Evolutionary conservation across 2,329 filamentous ascomycete genomes (phyloP).

Genomic region (Cytospora leucostoma): DNA sequence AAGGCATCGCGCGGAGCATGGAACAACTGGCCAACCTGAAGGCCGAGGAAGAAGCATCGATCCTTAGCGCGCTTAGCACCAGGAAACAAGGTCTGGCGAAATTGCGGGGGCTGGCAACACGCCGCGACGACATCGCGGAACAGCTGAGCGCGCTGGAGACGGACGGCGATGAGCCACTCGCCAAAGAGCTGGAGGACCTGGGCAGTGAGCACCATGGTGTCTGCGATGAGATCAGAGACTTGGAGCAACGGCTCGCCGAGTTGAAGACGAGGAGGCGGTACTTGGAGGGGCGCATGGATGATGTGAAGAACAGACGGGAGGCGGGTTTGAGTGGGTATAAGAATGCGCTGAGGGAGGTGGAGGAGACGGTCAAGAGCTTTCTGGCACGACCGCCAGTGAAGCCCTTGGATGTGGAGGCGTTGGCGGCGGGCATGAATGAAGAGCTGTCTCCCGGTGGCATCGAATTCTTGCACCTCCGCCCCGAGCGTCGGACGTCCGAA

Average conservation of each 20-base stretch:
- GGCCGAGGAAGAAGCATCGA: constrained; percentile 63
- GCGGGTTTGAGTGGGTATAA: constrained; percentile 72
- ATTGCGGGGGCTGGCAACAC: constrained; percentile 54
- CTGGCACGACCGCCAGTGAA: constrained; percentile 58
- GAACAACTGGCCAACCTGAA: constrained; percentile 66
- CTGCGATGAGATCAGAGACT: constrained; percentile 62
- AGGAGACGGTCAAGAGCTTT: constrained; percentile 61
- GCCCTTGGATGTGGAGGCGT: constrained; percentile 52
- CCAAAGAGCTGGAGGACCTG: constrained; percentile 61
- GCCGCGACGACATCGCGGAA: constrained; percentile 50
- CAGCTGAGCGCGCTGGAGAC: constrained; percentile 58
- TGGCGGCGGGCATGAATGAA: constrained; percentile 30
- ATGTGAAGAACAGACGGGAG: constrained; percentile 66
- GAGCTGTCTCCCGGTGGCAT: constrained; percentile 42
- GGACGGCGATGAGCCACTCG: constrained; percentile 59
- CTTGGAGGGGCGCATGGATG: constrained; percentile 60
- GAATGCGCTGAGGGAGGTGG: constrained; percentile 65
- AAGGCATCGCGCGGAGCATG: constrained; percentile 65
- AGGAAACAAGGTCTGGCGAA: constrained; percentile 60
- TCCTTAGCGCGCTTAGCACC: constrained; percentile 58
- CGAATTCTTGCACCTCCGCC: constrained; percentile 62
- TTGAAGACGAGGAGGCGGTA: constrained; percentile 63
- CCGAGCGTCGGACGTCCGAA: constrained; percentile 65
- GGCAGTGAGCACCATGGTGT: constrained; percentile 55
- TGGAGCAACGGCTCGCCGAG: constrained; percentile 64